Conservation (phyloP, 2,329 filamentous ascomycete genomes). For the Leptosphaerulina australis region DNA sequence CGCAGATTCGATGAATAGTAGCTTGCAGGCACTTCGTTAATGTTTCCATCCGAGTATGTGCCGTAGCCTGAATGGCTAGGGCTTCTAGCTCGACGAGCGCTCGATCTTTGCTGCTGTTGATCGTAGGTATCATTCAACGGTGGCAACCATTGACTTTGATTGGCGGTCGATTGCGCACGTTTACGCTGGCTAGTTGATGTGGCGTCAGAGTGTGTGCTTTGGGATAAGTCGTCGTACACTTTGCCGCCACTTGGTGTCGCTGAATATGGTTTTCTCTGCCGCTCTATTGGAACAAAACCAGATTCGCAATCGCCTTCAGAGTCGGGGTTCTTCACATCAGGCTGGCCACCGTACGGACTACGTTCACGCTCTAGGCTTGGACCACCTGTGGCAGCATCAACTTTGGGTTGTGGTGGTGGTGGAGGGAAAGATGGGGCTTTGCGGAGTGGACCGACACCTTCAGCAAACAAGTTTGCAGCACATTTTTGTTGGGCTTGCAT, state of each 20-base stretch:
- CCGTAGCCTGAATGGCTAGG: constrained; percentile 45
- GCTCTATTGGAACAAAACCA: constrained; percentile 62
- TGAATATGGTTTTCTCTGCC: constrained; percentile 69
- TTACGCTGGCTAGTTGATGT: constrained; percentile 31
- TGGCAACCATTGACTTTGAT: constrained; percentile 38
- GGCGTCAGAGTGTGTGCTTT: constrained; percentile 36
- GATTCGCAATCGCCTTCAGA: constrained; percentile 42
- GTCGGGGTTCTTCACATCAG: constrained; percentile 39
- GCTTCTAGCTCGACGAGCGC: constrained; percentile 42
- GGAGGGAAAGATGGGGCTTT: constrained; percentile 45
- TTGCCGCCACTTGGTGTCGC: constrained; percentile 66
- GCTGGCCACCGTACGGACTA: constrained; percentile 40
- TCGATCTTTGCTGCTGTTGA: constrained; percentile 32
- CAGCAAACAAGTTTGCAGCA: constrained; percentile 63
- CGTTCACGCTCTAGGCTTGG: constrained; percentile 44
- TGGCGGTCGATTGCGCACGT: constrained; percentile 43
- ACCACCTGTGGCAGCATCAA: constrained; percentile 4
- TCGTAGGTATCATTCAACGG: constrained; percentile 26
- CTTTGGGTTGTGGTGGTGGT: constrained; percentile 39
- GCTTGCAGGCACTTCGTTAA: constrained; percentile 38
- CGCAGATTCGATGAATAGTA: constrained; percentile 44
- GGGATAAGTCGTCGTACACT: constrained; percentile 52
- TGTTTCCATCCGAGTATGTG: constrained; percentile 42
- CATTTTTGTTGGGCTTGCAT: constrained; percentile 64
- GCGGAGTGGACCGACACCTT: constrained; percentile 48